phyloP scores from a whole-genome alignment of 805 yeast species.

The Teunomyces barrocoloradensis region DNA sequence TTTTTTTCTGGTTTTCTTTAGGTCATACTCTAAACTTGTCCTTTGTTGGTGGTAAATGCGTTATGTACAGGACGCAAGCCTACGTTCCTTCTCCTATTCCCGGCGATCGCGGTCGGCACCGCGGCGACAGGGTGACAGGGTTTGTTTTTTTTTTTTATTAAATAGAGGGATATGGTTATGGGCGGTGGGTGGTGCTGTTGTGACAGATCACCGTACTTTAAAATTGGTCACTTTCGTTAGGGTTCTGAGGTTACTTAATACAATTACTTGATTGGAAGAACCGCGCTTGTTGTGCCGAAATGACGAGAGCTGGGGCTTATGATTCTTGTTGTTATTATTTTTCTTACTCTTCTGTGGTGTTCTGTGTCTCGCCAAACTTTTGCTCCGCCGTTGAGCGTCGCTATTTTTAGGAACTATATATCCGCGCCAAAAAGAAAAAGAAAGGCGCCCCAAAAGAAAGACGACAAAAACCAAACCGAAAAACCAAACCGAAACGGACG shows the following conservation, averaged over 20 bases:
- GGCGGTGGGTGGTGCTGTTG: not conserved
- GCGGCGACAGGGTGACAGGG: slow-evolving; percentile 1
- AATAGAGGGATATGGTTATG: not conserved
- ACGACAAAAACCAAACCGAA: not conserved
- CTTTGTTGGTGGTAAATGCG: not conserved
- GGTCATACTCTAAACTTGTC: not conserved
- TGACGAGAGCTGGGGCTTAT: no score
- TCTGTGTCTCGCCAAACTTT: not conserved
- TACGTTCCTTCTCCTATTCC: not conserved
- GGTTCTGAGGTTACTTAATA: no score
- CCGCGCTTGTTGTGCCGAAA: no score
- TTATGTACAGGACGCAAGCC: not conserved
- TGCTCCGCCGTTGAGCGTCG: not conserved
- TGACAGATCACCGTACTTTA: no score
- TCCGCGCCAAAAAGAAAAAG: not conserved
- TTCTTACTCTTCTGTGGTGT: no score
- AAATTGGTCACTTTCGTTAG: no score
- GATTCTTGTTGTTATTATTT: no score
- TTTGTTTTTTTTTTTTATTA: not conserved
- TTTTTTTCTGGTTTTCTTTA: not conserved
- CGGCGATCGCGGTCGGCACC: slow-evolving; percentile 4
- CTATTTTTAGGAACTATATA: not conserved
- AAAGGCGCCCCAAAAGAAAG: no score
- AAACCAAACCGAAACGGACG: not conserved
- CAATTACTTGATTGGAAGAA: no score